Conservation (phyloP, 73 alveolate species). For the Paramecium sexaurelia region DNA sequence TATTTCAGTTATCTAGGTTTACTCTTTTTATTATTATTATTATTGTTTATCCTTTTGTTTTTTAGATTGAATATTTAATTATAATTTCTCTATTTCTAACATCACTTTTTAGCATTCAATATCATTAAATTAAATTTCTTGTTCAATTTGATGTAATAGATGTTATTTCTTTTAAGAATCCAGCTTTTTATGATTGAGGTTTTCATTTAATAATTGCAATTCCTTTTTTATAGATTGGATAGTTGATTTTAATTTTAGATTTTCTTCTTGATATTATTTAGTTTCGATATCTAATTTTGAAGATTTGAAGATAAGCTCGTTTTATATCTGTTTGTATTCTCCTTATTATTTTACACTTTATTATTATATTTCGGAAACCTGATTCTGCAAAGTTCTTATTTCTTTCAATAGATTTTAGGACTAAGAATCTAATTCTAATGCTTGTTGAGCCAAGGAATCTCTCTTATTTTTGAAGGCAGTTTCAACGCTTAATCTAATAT, state of each 20-base stretch:
- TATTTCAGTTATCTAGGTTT: background rate
- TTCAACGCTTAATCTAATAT: constrained; percentile 13
- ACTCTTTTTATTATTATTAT: background rate
- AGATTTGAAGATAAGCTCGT: background rate
- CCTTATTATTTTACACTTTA: background rate
- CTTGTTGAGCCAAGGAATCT: background rate
- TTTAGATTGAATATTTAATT: background rate
- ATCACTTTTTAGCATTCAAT: background rate
- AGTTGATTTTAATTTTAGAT: background rate
- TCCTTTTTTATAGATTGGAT: background rate
- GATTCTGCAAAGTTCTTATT: background rate
- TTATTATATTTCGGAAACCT: background rate
- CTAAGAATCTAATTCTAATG: background rate
- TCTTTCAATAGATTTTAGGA: background rate
- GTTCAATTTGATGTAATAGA: background rate
- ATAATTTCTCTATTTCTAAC: background rate
- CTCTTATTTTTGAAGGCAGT: background rate
- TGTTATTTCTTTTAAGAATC: background rate
- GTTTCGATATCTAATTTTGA: background rate
- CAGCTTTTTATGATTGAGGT: background rate
- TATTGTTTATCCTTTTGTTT: background rate
- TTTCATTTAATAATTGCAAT: background rate
- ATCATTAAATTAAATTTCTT: background rate
- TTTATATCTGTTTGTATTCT: background rate
- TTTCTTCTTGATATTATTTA: background rate